Percentiles rank a stretch among this genome's conserved stretches.
phyloP scores from a whole-genome alignment of 1,284 basidiomycete genomes.

The Apiotrichum mycotoxinovorans region DNA sequence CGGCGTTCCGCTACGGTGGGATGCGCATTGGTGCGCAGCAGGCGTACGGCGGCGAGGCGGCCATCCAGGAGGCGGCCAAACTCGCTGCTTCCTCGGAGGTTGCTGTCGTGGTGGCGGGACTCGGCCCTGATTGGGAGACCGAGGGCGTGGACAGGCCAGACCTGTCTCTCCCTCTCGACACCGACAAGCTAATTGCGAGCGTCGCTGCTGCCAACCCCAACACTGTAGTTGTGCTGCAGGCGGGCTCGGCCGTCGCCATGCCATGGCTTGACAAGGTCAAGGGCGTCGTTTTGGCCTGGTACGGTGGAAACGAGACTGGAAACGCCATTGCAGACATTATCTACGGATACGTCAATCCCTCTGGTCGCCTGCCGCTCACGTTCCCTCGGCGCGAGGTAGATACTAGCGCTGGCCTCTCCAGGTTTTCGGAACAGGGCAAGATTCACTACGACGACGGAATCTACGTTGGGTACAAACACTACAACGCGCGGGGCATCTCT shows the following conservation, averaged over 20 bases:
- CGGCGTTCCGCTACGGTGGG: constrained; percentile 10
- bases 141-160: constrained; percentile 37
- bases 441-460: constrained; percentile 53
- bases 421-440: constrained; percentile 53
- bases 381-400: constrained; percentile 64
- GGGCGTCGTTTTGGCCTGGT: constrained; percentile 69
- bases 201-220: constrained; percentile 62
- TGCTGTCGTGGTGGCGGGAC: constrained; percentile 60
- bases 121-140: constrained; percentile 53
- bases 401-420: constrained; percentile 59
- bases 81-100: constrained; percentile 59
- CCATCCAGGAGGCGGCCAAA: constrained; percentile 56
- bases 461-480: constrained; percentile 66
- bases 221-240: constrained; percentile 69
- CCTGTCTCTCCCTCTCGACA: constrained; percentile 50
- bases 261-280: constrained; percentile 65
- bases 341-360: constrained; percentile 69
- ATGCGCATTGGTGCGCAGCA: constrained; percentile 60
- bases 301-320: constrained; percentile 71
- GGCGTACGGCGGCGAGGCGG: constrained; percentile 57
- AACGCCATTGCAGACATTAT: constrained; percentile 72
- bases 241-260: constrained; percentile 63
- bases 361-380: constrained; percentile 66
- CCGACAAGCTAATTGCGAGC: constrained; percentile 62
- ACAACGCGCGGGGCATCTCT: constrained; percentile 57